Conservation (phyloP, 163 green algal species). For the Chloroidium sp. region DNA sequence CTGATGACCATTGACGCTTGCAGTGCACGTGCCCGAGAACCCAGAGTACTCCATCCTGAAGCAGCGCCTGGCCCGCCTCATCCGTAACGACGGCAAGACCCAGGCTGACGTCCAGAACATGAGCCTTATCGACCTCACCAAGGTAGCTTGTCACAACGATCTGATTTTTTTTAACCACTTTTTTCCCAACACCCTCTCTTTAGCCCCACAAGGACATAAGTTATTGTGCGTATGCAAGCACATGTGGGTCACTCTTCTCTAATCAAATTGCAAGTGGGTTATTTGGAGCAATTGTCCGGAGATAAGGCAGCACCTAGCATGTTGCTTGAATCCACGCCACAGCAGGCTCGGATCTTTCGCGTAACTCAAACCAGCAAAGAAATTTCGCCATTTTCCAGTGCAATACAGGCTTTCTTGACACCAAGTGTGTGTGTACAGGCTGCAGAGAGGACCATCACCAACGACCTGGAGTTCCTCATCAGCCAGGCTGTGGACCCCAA, state of each 20-base stretch:
- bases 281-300: too few relatives aligned
- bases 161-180: too few relatives aligned
- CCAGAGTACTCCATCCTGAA: conserved; percentile 85
- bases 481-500: conserved; percentile 60
- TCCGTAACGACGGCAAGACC: conserved; percentile 50
- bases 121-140: conserved; percentile 54
- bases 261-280: too few relatives aligned
- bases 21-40: conserved; percentile 69
- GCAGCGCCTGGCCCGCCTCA: conserved; percentile 62
- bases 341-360: too few relatives aligned
- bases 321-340: too few relatives aligned
- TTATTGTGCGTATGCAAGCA: too few relatives aligned
- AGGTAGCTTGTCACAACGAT: conserved; percentile 12
- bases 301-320: too few relatives aligned
- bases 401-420: neutral
- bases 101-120: conserved; percentile 30
- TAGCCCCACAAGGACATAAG: too few relatives aligned
- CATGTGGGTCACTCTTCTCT: too few relatives aligned
- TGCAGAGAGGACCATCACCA: conserved; percentile 67
- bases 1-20: neutral
- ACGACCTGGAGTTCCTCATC: conserved; percentile 78
- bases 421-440: conserved; percentile 8
- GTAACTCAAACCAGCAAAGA: too few relatives aligned
- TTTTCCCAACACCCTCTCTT: too few relatives aligned
- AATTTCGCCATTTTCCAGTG: too few relatives aligned